These are phyloP conservation scores for Casuarina cunninghamiana DNA, from an alignment of 306 rosid genomes.

Conservation along the genomic window DNA sequence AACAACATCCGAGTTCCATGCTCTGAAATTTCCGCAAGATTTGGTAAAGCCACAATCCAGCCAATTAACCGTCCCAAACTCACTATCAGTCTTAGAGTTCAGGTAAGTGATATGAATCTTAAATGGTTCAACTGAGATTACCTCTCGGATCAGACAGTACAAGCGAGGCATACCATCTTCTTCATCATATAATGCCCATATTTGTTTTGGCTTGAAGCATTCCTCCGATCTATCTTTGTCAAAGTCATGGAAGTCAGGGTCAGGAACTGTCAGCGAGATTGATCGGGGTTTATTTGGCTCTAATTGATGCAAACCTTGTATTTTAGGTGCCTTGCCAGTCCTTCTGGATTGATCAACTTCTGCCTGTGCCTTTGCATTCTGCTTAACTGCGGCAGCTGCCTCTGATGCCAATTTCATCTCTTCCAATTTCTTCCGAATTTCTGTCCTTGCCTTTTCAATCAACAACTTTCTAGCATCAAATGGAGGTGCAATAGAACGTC, in stretches of 20 bases:
- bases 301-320: constrained; percentile 36
- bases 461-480: constrained; percentile 78
- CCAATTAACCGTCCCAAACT: constrained; percentile 87
- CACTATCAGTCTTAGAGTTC: constrained; percentile 86
- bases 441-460: constrained; percentile 85
- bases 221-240: constrained; percentile 92
- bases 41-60: constrained; percentile 86
- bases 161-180: constrained; percentile 99
- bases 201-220: constrained; percentile 93
- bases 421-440: constrained; percentile 69
- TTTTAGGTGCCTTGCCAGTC: constrained; percentile 35
- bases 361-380: constrained; percentile 40
- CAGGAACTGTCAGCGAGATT: constrained; percentile 71
- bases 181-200: constrained; percentile 99
- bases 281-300: constrained; percentile 53
- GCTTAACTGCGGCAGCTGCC: constrained; percentile 39
- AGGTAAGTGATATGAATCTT: constrained; percentile 81
- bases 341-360: constrained; percentile 44
- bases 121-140: constrained; percentile 79
- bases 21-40: constrained; percentile 97
- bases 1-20: constrained; percentile 68
- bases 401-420: constrained; percentile 65
- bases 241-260: constrained; percentile 95
- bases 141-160: constrained; percentile 94
- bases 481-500: constrained; percentile 69